Conservation (phyloP, 164 flowering plant genomes). For the Taxillus chinensis region DNA sequence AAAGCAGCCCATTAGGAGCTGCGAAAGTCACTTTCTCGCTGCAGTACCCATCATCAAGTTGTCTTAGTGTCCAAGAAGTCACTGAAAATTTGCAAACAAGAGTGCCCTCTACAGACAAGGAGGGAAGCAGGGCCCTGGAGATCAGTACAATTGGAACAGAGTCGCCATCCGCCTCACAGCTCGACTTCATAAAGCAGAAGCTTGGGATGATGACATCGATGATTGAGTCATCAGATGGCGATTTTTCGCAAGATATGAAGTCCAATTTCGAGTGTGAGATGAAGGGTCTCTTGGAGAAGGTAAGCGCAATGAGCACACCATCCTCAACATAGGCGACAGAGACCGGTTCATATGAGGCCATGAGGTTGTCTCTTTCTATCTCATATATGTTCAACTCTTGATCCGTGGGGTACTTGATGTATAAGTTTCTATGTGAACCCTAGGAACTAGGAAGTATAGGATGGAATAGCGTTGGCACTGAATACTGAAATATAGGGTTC, state of each 20-base stretch:
- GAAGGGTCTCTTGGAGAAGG: slow-evolving; percentile 25
- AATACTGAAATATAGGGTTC: no score
- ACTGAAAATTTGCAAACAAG: slow-evolving; percentile 1
- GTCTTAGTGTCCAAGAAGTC: slow-evolving; percentile 6
- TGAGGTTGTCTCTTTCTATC: no score
- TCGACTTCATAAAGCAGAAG: slow-evolving; percentile 21
- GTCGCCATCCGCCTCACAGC: slow-evolving; percentile 7
- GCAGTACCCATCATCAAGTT: slow-evolving; percentile 8
- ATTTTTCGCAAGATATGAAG: slow-evolving; percentile 17
- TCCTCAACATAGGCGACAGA: neutral
- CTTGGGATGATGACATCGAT: slow-evolving; percentile 24
- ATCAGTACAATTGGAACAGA: neutral
- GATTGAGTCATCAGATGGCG: slow-evolving; percentile 24
- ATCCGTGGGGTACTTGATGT: no score
- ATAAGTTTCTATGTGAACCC: no score
- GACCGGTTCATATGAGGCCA: neutral
- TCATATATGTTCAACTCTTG: no score
- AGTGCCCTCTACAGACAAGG: slow-evolving; percentile 6
- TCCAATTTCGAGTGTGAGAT: slow-evolving; percentile 24
- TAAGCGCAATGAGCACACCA: slow-evolving; percentile 11
- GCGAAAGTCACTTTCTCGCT: slow-evolving; percentile 17
- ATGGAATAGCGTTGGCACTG: no score
- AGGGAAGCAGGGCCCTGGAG: slow-evolving; percentile 3
- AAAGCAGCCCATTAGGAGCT: slow-evolving; percentile 18
- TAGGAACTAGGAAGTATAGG: no score